These are phyloP conservation scores for Thinopyrum obtusiflorum DNA, from an alignment of 202 grass and related monocot species.

Conservation along the genomic window DNA sequence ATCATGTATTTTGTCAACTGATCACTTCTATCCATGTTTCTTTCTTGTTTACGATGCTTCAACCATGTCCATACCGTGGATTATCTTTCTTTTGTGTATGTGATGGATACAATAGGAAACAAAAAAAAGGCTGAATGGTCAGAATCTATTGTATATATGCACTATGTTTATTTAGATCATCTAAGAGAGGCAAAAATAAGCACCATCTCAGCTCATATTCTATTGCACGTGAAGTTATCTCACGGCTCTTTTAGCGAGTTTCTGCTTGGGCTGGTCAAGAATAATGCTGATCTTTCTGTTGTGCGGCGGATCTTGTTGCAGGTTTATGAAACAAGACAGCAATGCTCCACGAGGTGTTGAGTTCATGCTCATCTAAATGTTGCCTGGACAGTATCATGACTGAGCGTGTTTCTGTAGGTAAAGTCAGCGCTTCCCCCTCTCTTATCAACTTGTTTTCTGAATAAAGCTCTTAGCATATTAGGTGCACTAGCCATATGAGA, in stretches of 20 bases:
- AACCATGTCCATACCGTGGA: background rate
- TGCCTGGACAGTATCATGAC: background rate
- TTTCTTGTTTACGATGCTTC: background rate
- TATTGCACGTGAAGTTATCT: background rate
- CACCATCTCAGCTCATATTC: background rate
- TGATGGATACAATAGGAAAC: background rate
- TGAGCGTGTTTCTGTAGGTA: background rate
- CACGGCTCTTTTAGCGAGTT: background rate
- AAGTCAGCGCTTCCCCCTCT: background rate
- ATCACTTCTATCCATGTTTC: background rate
- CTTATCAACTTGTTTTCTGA: background rate
- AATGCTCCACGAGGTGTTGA: background rate
- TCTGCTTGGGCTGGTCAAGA: background rate
- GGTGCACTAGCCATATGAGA: too few relatives aligned
- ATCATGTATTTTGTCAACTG: background rate
- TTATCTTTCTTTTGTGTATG: background rate
- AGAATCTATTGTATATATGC: too few relatives aligned
- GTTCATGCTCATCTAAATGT: conserved; percentile 19
- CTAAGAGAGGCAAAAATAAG: too few relatives aligned
- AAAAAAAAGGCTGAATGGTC: background rate
- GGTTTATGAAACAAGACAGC: conserved; percentile 28
- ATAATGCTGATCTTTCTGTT: background rate
- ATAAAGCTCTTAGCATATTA: background rate
- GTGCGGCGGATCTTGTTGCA: background rate
- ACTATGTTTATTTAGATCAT: too few relatives aligned